Percentiles rank a stretch among this genome's conserved stretches.
These are phyloP conservation scores for Candida multigemmis DNA, from an alignment of 805 yeast genomes.

Conservation along the genomic window DNA sequence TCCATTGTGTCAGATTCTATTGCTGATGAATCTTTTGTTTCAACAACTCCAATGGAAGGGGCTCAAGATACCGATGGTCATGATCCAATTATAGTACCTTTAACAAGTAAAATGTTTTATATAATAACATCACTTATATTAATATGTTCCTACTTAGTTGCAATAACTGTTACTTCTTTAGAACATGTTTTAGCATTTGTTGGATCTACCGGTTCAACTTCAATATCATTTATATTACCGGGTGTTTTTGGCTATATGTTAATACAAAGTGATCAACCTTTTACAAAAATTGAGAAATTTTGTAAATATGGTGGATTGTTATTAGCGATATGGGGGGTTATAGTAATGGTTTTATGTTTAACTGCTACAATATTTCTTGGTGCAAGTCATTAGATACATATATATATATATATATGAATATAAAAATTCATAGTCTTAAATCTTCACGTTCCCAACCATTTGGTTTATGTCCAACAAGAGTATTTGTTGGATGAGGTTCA, in stretches of 20 bases:
- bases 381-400: slow-evolving; percentile 18
- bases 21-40: slow-evolving; percentile 27
- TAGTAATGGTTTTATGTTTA: slow-evolving; percentile 47
- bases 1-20: slow-evolving; percentile 10
- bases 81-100: slow-evolving; percentile 41
- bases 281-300: slow-evolving; percentile 17
- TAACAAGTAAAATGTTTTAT: slow-evolving; percentile 36
- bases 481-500: slow-evolving; percentile 29
- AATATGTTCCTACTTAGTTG: slow-evolving; percentile 41
- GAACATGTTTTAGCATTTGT: slow-evolving; percentile 65
- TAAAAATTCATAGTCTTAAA: slow-evolving; percentile 12
- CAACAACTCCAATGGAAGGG: slow-evolving; percentile 39
- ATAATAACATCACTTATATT: slow-evolving; percentile 41
- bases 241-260: slow-evolving; percentile 66
- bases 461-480: slow-evolving; percentile 18
- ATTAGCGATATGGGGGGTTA: slow-evolving; percentile 43
- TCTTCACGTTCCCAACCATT: slow-evolving; percentile 35
- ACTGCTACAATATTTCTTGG: slow-evolving; percentile 39
- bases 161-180: slow-evolving; percentile 52
- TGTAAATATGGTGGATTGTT: slow-evolving; percentile 32
- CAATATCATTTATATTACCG: slow-evolving; percentile 70
- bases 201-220: slow-evolving; percentile 78
- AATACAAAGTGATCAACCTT: slow-evolving; percentile 24
- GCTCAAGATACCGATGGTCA: slow-evolving; percentile 39
- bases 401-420: slow-evolving; percentile 2